phyloP scores from a whole-genome alignment of 208 protist genomes.

The Crithidia brevicula region DNA sequence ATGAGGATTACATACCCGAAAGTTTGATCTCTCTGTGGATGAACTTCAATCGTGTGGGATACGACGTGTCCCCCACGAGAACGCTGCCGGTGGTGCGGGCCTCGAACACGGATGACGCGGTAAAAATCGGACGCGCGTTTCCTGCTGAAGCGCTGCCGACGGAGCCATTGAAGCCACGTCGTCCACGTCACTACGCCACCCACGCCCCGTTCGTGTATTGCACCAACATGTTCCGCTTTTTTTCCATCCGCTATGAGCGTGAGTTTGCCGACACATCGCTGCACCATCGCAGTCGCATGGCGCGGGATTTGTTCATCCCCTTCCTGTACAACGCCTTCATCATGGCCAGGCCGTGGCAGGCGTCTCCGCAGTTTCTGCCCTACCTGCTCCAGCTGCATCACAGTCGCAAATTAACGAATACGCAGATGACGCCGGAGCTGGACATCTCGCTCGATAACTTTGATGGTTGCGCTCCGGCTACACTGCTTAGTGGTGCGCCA shows the following conservation, averaged over 20 bases:
- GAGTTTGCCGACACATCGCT: slow-evolving; percentile 40
- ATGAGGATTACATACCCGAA: slow-evolving; percentile 17
- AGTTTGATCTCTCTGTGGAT: background rate
- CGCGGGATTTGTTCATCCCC: slow-evolving; percentile 46
- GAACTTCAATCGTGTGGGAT: background rate
- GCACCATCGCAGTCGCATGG: slow-evolving; percentile 28
- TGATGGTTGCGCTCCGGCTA: slow-evolving; percentile 55
- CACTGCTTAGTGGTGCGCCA: slow-evolving; percentile 17
- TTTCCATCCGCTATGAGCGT: slow-evolving; percentile 41
- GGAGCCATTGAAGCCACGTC: background rate
- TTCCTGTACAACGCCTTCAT: slow-evolving; percentile 74
- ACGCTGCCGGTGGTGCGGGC: background rate
- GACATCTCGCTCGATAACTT: slow-evolving; percentile 41
- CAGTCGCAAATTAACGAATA: background rate
- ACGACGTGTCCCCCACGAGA: background rate
- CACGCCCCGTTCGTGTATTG: slow-evolving; percentile 78
- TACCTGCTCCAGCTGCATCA: slow-evolving; percentile 33
- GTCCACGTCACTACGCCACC: slow-evolving; percentile 46
- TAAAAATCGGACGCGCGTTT: slow-evolving; percentile 9
- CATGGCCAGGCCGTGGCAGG: slow-evolving; percentile 63
- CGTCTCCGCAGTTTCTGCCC: slow-evolving; percentile 50
- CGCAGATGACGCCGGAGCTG: background rate
- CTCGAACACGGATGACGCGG: background rate
- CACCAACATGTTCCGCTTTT: slow-evolving; percentile 53
- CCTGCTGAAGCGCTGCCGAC: slow-evolving; percentile 6